phyloP scores from a whole-genome alignment of 805 yeast species.

The Brettanomyces naardenensis region DNA sequence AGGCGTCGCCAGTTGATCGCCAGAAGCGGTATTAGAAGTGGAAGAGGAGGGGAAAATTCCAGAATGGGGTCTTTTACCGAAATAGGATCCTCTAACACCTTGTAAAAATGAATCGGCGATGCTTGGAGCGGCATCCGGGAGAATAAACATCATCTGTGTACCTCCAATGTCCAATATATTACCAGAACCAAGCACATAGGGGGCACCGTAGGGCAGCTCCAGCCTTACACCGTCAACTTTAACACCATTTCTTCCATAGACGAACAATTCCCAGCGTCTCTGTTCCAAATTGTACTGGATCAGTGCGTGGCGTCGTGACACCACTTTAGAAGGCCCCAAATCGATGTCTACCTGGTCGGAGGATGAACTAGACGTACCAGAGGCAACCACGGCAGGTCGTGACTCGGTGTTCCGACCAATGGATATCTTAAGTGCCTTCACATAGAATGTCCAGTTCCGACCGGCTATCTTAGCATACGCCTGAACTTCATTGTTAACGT shows the following conservation, averaged over 20 bases:
- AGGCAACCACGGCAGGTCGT: slow-evolving; percentile 4
- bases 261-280: slow-evolving; percentile 80
- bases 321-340: slow-evolving; percentile 96
- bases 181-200: slow-evolving; percentile 70
- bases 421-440: slow-evolving; percentile 62
- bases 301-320: slow-evolving; percentile 81
- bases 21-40: slow-evolving; percentile 4
- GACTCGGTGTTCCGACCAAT: slow-evolving; percentile 81
- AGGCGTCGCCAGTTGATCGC: neutral
- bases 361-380: neutral
- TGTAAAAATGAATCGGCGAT: slow-evolving; percentile 43
- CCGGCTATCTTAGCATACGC: slow-evolving; percentile 98
- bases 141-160: slow-evolving; percentile 96
- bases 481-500: slow-evolving; percentile 71
- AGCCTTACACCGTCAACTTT: slow-evolving; percentile 67
- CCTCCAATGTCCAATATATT: slow-evolving; percentile 92
- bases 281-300: slow-evolving; percentile 68
- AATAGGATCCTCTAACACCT: slow-evolving; percentile 20
- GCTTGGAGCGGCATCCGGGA: slow-evolving; percentile 81
- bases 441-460: slow-evolving; percentile 87
- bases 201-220: slow-evolving; percentile 28
- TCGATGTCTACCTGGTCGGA: slow-evolving; percentile 60
- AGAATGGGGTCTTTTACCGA: slow-evolving; percentile 16
- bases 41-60: slow-evolving; percentile 7
- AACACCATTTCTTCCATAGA: slow-evolving; percentile 88